phyloP scores from a whole-genome alignment of 805 yeast species.

The Teunomyces barrocoloradensis region DNA sequence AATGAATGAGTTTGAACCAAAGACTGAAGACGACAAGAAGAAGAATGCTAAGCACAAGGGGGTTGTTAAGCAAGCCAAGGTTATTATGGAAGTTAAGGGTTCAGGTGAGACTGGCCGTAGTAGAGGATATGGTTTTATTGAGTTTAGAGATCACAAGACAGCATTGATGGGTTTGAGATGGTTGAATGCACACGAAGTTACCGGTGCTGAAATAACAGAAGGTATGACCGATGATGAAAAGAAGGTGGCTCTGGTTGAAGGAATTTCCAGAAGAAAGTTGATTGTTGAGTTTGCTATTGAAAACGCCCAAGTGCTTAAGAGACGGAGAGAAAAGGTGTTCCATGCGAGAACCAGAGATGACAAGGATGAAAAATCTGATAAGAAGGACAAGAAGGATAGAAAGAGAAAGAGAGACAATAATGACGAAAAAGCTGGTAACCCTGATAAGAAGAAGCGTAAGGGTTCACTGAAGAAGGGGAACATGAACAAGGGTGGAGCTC shows the following conservation, averaged over 20 bases:
- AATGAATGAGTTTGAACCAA: constrained; percentile 20
- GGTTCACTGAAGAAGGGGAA: constrained; percentile 41
- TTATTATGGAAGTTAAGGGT: constrained; percentile 88
- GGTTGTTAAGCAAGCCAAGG: constrained; percentile 89
- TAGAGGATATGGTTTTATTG: constrained; percentile 96
- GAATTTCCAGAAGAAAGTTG: constrained; percentile 63
- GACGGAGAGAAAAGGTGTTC: constrained; percentile 71
- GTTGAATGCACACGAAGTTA: constrained; percentile 90
- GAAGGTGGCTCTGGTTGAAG: constrained; percentile 53
- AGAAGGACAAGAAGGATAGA: constrained; percentile 11
- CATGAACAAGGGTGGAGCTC: constrained; percentile 40
- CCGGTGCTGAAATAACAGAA: constrained; percentile 63
- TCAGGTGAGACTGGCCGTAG: constrained; percentile 85
- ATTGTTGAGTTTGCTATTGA: constrained; percentile 96
- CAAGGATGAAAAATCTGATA: constrained; percentile 14
- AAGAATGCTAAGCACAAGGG: constrained; percentile 77
- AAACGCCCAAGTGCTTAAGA: constrained; percentile 87
- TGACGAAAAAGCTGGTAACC: constrained; percentile 10
- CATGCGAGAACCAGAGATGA: constrained; percentile 29
- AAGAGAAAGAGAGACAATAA: constrained; percentile 25
- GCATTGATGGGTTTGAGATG: constrained; percentile 97
- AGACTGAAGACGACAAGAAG: constrained; percentile 34
- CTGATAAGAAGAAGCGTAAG: constrained; percentile 23
- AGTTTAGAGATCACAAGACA: constrained; percentile 84
- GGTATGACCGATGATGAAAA: constrained; percentile 71